Evolutionary conservation across 1,284 basidiomycete genomes (phyloP).

Genomic region (Coriolopsis trogii): DNA sequence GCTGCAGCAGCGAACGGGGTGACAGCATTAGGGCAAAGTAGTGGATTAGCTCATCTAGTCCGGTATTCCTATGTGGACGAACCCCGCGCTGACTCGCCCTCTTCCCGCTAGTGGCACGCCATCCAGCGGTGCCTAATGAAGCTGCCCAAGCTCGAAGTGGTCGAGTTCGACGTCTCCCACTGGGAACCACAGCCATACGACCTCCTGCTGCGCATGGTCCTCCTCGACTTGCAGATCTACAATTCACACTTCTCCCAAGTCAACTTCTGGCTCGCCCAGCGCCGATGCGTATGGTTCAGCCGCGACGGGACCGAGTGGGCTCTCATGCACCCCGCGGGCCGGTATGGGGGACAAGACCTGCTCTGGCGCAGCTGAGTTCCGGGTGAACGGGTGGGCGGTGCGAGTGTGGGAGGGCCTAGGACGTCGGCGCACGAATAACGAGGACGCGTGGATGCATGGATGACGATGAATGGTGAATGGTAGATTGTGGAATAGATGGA

Average conservation of each 20-base stretch:
- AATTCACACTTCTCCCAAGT: conserved; percentile 31
- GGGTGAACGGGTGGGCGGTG: background rate
- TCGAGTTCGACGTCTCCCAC: conserved; percentile 35
- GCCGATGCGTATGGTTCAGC: conserved; percentile 30
- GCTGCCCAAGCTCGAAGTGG: conserved; percentile 27
- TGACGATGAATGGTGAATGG: too few relatives aligned
- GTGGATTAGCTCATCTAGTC: background rate
- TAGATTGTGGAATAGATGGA: too few relatives aligned
- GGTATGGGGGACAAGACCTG: conserved; percentile 16
- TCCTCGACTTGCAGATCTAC: conserved; percentile 34
- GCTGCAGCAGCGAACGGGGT: too few relatives aligned
- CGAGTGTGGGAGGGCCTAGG: background rate
- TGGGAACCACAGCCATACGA: conserved; percentile 30
- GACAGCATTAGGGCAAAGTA: too few relatives aligned
- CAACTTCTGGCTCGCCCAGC: conserved; percentile 31
- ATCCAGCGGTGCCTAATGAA: conserved; percentile 31
- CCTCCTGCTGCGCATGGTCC: conserved; percentile 30
- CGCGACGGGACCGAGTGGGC: conserved; percentile 31
- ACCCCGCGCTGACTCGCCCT: conserved; percentile 8
- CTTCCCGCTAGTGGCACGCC: conserved; percentile 27
- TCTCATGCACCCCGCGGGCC: conserved; percentile 14
- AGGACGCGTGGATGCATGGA: background rate
- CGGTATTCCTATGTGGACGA: too few relatives aligned
- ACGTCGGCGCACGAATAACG: background rate
- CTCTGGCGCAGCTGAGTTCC: conserved; percentile 26